These are phyloP conservation scores for Leishmania tropica DNA, from an alignment of 208 protist genomes.

Conservation along the genomic window DNA sequence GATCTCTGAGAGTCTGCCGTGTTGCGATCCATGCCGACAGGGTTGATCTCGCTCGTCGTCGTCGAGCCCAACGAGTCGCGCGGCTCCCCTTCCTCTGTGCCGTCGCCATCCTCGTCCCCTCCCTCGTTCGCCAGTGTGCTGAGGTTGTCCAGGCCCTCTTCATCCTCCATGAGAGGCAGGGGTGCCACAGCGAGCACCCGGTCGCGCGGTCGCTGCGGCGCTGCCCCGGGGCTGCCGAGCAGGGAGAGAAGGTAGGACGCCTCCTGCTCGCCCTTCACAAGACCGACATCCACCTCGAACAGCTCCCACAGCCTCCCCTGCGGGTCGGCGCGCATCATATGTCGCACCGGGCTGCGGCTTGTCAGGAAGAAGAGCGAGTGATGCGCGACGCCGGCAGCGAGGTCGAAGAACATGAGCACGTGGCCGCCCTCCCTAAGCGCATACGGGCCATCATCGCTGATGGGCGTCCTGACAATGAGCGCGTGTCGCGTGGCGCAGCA, in stretches of 20 bases:
- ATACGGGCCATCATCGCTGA: constrained; percentile 38
- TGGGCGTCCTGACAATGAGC: constrained; percentile 35
- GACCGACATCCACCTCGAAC: constrained; percentile 45
- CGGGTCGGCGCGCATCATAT: constrained; percentile 45
- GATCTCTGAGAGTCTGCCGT: not conserved
- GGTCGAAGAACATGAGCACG: constrained; percentile 54
- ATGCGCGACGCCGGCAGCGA: constrained; percentile 34
- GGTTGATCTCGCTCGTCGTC: not conserved
- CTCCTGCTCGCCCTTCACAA: constrained; percentile 28
- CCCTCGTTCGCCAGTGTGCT: constrained; percentile 5
- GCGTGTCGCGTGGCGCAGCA: constrained; percentile 30
- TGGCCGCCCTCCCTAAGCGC: constrained; percentile 31
- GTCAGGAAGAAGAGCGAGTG: constrained; percentile 45
- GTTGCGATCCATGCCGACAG: not conserved
- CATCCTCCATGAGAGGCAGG: constrained; percentile 30
- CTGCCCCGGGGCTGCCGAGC: constrained; percentile 15
- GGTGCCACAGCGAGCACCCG: constrained; percentile 30
- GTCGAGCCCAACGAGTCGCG: not conserved
- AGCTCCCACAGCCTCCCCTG: constrained; percentile 43
- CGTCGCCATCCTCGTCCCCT: not conserved
- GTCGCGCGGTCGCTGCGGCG: constrained; percentile 24
- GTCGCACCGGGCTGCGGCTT: constrained; percentile 35
- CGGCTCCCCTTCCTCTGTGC: not conserved
- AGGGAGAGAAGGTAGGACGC: constrained; percentile 35
- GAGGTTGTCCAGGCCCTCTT: constrained; percentile 10